Base-by-base conservation (phyloP, 2,329 filamentous ascomycete species). In the Scorias spongiosa region DNA sequence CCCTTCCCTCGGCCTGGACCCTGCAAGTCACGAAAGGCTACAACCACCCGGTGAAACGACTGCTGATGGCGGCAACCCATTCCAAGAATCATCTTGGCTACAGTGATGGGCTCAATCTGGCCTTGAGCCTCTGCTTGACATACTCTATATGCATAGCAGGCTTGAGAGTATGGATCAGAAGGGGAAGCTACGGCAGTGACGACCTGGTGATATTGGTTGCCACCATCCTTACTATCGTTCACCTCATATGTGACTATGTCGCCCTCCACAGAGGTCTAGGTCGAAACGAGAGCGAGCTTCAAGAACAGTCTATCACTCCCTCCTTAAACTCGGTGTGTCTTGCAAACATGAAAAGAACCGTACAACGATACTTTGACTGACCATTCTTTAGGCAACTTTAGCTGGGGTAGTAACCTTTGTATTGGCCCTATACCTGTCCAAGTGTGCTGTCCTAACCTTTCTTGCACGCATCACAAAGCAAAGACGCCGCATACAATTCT, bases 371-470 rank as follows among this genome's bases (percentile, higher is more conserved):
- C 32, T 36, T 12, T 3, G 11, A 45, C 37, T 38, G 39, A 38
- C 44, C 37, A 46, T 49, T 20, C 47, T 17, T 10, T 30, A 59
- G 57, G 50, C 51, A 18, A 44, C 51, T 1, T 43, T 57, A n/a
- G 55, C 54, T 10, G 49, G 51, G 14, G 46, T 58, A 14, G 49
- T 58, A 8, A 51, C 55, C 2, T 59, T 57, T 47, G 48, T 58
- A 39, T 40, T 54, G 29, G 50, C 55, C 2, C 49, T 59, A 0
- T 59, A 59, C 37, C 36, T 54, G 11, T 56, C 57, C 7, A 60
- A 59, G 50, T 50, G 52, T 41, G 57, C 56, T 26, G 58, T 58
- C 49, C 44, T 60, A 3, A 48, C 51, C 11, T 59, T 60, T 41
- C 46, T 60, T n/a, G 49, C 44, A 37, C 55, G 57, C 30, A 58